These are phyloP conservation scores for Trichoderma sp. DNA, from an alignment of 2,329 filamentous ascomycete species.

Conservation along the genomic window DNA sequence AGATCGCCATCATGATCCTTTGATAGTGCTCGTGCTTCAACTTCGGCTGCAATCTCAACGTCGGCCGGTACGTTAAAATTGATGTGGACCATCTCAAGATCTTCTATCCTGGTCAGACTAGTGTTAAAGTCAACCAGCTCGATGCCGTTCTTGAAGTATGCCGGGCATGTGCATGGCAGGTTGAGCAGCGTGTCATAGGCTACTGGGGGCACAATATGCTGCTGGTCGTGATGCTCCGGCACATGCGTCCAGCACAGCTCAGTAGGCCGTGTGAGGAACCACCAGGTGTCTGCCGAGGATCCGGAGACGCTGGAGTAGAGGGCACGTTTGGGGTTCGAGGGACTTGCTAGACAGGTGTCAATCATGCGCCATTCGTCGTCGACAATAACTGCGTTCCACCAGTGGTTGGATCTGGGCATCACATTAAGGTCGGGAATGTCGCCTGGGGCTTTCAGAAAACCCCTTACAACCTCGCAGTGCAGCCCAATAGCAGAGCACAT, in stretches of 20 bases:
- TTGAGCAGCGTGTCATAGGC: slow-evolving; percentile 82
- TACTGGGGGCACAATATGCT: slow-evolving; percentile 88
- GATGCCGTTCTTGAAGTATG: slow-evolving; percentile 80
- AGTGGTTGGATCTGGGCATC: slow-evolving; percentile 88
- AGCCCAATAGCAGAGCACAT: slow-evolving; percentile 92
- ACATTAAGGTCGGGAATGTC: slow-evolving; percentile 78
- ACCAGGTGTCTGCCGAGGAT: slow-evolving; percentile 79
- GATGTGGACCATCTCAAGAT: slow-evolving; percentile 89
- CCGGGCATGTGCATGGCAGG: slow-evolving; percentile 79
- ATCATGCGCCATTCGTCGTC: slow-evolving; percentile 96
- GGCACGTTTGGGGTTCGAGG: slow-evolving; percentile 78
- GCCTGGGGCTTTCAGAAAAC: slow-evolving; percentile 87
- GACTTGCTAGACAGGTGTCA: slow-evolving; percentile 87
- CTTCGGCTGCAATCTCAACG: slow-evolving; percentile 87
- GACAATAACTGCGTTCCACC: slow-evolving; percentile 93
- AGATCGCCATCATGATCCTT: slow-evolving; percentile 85
- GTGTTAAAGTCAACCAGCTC: slow-evolving; percentile 90
- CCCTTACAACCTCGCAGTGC: slow-evolving; percentile 80
- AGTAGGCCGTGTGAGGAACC: slow-evolving; percentile 84
- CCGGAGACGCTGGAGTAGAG: slow-evolving; percentile 72
- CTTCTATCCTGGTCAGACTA: slow-evolving; percentile 78
- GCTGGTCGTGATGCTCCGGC: slow-evolving; percentile 80
- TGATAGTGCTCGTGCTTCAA: slow-evolving; percentile 78
- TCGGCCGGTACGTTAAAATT: slow-evolving; percentile 85
- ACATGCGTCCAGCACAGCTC: slow-evolving; percentile 97